phyloP scores from a whole-genome alignment of 208 protist genomes.

The Leishmania tarentolae region DNA sequence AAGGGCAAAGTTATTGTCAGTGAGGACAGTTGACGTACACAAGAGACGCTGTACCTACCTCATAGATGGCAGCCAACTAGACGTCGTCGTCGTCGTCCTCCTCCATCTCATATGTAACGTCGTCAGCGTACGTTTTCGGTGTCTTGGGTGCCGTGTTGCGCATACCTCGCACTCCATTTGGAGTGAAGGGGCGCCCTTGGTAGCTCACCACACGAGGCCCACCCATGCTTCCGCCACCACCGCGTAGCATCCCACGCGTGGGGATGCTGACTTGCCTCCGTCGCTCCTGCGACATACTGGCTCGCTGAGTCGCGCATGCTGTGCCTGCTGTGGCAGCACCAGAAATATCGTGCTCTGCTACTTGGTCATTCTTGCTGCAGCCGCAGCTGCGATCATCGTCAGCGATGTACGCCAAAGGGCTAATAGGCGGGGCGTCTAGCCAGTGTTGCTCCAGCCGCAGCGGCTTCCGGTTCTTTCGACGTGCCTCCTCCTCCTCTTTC shows the following conservation, averaged over 20 bases:
- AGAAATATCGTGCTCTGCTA: neutral
- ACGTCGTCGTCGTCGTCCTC: slow-evolving; percentile 26
- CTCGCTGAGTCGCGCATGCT: neutral
- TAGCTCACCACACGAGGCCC: slow-evolving; percentile 41
- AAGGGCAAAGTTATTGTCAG: neutral
- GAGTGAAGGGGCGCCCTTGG: slow-evolving; percentile 54
- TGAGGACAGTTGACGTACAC: neutral
- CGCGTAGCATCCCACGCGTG: neutral
- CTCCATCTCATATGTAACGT: slow-evolving; percentile 27
- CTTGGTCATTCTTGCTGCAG: neutral
- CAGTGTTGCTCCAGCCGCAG: slow-evolving; percentile 33
- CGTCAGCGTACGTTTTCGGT: slow-evolving; percentile 19
- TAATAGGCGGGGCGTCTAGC: slow-evolving; percentile 15
- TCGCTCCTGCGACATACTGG: slow-evolving; percentile 10
- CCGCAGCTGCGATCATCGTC: neutral
- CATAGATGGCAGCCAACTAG: neutral
- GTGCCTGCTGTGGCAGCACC: neutral
- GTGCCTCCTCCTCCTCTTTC: slow-evolving; percentile 31
- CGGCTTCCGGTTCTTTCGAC: slow-evolving; percentile 3
- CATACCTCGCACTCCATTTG: slow-evolving; percentile 41
- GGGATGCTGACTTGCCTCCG: neutral
- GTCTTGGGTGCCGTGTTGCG: slow-evolving; percentile 18
- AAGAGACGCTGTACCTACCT: neutral
- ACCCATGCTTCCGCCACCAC: neutral
- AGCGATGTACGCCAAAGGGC: neutral